Evolutionary conservation across 768 basidiomycete genomes (phyloP).

Genomic region (Megacollybia marginata): DNA sequence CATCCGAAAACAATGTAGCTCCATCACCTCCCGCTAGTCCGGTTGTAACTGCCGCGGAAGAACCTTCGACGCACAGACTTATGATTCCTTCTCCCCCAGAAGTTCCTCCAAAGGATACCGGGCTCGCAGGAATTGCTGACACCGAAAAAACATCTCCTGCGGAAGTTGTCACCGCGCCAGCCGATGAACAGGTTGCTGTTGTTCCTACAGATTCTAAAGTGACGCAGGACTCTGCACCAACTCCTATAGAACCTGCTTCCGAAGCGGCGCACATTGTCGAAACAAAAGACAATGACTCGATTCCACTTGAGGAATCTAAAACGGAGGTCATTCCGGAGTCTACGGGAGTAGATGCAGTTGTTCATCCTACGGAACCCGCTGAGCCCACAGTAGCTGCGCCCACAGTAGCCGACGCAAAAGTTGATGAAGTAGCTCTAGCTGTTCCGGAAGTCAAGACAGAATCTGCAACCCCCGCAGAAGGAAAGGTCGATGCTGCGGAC

Average conservation of each 20-base stretch:
- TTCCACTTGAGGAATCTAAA: background rate
- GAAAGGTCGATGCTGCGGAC: background rate
- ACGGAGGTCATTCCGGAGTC: slow-evolving; percentile 4
- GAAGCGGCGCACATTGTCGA: slow-evolving; percentile 5
- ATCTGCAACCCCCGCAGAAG: background rate
- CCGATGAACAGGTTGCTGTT: too few species aligned
- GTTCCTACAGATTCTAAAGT: too few species aligned
- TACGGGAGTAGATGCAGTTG: slow-evolving; percentile 1
- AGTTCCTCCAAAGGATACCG: background rate
- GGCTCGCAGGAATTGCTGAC: too few species aligned
- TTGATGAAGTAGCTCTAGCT: background rate
- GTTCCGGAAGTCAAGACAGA: background rate
- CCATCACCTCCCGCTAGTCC: slow-evolving; percentile 6
- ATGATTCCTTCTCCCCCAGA: background rate
- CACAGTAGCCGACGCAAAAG: background rate
- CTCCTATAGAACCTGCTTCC: too few species aligned
- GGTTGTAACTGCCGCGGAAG: background rate
- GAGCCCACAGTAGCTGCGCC: background rate
- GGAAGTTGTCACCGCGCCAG: too few species aligned
- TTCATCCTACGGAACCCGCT: background rate
- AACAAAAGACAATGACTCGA: slow-evolving; percentile 1
- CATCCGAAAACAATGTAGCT: slow-evolving; percentile 27
- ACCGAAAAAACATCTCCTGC: too few species aligned
- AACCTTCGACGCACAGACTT: slow-evolving; percentile 1
- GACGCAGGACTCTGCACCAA: too few species aligned